Base-by-base conservation (phyloP, 768 basidiomycete genomes). In the Leucosporidium creatinivorum region DNA sequence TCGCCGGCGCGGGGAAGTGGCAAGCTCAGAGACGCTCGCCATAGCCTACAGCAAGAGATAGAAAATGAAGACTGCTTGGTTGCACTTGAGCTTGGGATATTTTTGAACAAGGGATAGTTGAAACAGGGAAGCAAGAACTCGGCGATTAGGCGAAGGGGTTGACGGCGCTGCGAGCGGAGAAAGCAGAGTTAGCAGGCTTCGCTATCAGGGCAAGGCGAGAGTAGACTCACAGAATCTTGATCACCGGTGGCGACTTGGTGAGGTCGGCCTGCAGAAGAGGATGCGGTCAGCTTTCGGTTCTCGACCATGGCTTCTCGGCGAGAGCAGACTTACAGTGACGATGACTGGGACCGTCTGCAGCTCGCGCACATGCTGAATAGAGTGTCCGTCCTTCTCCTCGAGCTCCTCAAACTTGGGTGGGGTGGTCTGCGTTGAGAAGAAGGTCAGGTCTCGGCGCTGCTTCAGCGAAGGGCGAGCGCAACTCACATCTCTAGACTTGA, bases 321-420 rank as follows among this genome's bases (percentile, higher is more conserved):
- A 30, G 13, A 4, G 21, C 28, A 31, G n/a, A 12, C 36, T 33
- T 8, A 36, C 48, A 62, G 30, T 30, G 26, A 28, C 47, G 78
- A 83, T 87, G 74, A 80, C 93, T 63, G 92, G 93, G 48, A 96
- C 89, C 56, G 85, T 90, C 89, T 91, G 91, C 75, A 96, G 79
- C 78, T 96, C 93, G 73, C 83, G 86, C 76, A 98, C 90, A 77
- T 93, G 93, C 80, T 98, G 94, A 73, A 96, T 90, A 82, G 85
- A 89, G 79, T 98, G 94, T n/a, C 89, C 90, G 56, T 87, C 81
- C 19, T 83, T 87, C 48, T 82, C 80, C 78, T 86, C 84, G 72
- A 94, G 78, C 19, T 91, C 92, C 77, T 94, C 91, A 75, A 94
- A 96, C 68, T 84, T 80, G 19, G 90, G 89, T 73, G 85, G 82